Percentiles rank a stretch among this genome's conserved stretches.
phyloP scores from a whole-genome alignment of 1,139 yeast genomes.

The Wickerhamomyces sp. region DNA sequence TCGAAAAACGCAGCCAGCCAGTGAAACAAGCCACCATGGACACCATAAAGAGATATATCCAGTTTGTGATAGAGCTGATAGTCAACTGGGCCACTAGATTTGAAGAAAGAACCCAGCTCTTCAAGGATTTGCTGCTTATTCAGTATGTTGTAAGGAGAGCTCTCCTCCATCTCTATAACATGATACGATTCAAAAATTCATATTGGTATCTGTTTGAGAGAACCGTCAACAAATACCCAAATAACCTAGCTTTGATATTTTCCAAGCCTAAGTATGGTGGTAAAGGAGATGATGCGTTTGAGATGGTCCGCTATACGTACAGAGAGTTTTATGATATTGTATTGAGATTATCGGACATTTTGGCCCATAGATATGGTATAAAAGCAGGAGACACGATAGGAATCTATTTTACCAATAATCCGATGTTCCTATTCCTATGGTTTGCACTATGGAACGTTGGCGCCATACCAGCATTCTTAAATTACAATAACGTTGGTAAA shows the following conservation, averaged over 20 bases:
- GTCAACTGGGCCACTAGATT: conserved; percentile 1
- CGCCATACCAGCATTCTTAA: conserved; percentile 82
- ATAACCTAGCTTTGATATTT: conserved; percentile 53
- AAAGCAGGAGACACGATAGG: conserved; percentile 69
- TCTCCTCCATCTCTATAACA: conserved; percentile 13
- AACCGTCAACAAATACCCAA: conserved; percentile 45
- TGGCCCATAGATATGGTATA: conserved; percentile 61
- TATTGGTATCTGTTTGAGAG: conserved; percentile 65
- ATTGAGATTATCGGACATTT: conserved; percentile 58
- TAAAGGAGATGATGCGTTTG: conserved; percentile 49
- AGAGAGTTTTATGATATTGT: conserved; percentile 60
- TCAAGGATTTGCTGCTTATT: conserved; percentile 26
- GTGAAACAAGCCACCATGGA: neutral
- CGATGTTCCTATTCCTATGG: conserved; percentile 77
- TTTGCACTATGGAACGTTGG: conserved; percentile 89
- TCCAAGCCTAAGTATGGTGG: conserved; percentile 44
- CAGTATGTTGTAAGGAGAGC: conserved; percentile 22
- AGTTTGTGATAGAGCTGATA: neutral
- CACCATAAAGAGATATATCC: no score
- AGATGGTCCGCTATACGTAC: conserved; percentile 63
- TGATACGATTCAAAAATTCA: conserved; percentile 45
- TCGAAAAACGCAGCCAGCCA: no score
- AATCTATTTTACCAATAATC: conserved; percentile 76
- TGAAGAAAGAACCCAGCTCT: conserved; percentile 20
- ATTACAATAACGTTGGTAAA: conserved; percentile 70